phyloP scores from a whole-genome alignment of 1,284 basidiomycete species.

The Pascua sp. region DNA sequence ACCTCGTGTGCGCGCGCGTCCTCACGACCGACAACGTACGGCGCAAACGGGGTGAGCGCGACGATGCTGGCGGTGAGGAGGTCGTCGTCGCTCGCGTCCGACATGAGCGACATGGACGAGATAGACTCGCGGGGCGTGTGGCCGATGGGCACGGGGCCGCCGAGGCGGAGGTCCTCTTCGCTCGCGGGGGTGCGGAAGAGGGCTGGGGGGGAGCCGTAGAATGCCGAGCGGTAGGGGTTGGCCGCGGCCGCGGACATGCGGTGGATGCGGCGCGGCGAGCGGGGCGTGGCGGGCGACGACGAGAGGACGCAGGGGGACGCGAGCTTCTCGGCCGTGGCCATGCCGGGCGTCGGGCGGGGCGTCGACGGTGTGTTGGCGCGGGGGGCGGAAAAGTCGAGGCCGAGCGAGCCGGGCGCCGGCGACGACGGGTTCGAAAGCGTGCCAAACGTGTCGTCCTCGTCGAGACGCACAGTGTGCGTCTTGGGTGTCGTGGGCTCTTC shows the following conservation, averaged over 20 bases:
- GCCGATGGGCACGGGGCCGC: background rate
- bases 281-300: slow-evolving; percentile 1
- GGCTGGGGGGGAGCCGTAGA: slow-evolving; percentile 27
- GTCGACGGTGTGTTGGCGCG: background rate
- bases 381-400: background rate
- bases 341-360: background rate
- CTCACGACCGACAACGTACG: slow-evolving; percentile 9
- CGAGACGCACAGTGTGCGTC: too few species aligned
- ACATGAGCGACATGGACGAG: slow-evolving; percentile 13
- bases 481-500: too few species aligned
- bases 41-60: slow-evolving; percentile 27
- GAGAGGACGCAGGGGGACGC: background rate
- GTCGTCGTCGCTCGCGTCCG: slow-evolving; percentile 41
- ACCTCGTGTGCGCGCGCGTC: slow-evolving; percentile 14
- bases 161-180: background rate
- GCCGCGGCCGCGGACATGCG: slow-evolving; percentile 29
- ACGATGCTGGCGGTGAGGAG: slow-evolving; percentile 41
- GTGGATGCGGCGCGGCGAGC: slow-evolving; percentile 2
- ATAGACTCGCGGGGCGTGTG: slow-evolving; percentile 8
- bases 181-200: background rate
- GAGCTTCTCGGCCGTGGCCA: background rate
- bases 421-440: too few species aligned
- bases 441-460: too few species aligned
- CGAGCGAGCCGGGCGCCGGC: slow-evolving; percentile 1
- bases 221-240: slow-evolving; percentile 40